phyloP scores from a whole-genome alignment of 805 yeast species.

The Wickerhamomyces queroliae region DNA sequence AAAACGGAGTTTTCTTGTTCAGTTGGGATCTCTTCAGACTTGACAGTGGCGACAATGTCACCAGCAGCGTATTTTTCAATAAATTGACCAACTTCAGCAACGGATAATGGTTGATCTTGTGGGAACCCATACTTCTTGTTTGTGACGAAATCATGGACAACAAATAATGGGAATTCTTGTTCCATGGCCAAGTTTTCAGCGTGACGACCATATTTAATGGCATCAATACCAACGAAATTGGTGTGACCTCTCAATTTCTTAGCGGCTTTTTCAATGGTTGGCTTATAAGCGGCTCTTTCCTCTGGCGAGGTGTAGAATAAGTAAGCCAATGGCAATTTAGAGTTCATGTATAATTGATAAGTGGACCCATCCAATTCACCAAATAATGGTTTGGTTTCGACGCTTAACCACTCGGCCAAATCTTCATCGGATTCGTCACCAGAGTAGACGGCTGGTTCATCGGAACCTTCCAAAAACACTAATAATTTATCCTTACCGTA shows the following conservation, averaged over 20 bases:
- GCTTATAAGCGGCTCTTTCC: conserved; percentile 52
- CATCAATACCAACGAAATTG: conserved; percentile 87
- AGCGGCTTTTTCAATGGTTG: conserved; percentile 56
- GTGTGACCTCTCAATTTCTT: conserved; percentile 72
- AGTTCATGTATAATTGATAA: conserved; percentile 65
- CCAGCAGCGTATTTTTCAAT: conserved; percentile 61
- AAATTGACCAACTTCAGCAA: conserved; percentile 51
- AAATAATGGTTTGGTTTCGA: conserved; percentile 73
- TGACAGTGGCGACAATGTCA: conserved; percentile 62
- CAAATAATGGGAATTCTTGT: conserved; percentile 85
- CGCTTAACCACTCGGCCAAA: conserved; percentile 27
- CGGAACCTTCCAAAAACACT: conserved; percentile 24
- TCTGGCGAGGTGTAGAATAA: conserved; percentile 72
- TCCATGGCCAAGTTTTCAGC: conserved; percentile 76
- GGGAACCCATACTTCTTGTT: conserved; percentile 76
- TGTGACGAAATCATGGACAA: conserved; percentile 63
- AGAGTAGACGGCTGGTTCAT: conserved; percentile 25
- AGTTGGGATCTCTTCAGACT: conserved; percentile 84
- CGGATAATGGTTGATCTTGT: conserved; percentile 50
- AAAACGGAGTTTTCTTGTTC: conserved; percentile 69
- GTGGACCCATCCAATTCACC: conserved; percentile 84
- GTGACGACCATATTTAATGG: conserved; percentile 61
- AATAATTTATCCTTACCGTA: conserved; percentile 27
- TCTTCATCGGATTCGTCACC: conserved; percentile 21
- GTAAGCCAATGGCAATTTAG: conserved; percentile 79